Evolutionary conservation across 2,329 filamentous ascomycete genomes (phyloP).

Genomic region (Aspergillus sergii): DNA sequence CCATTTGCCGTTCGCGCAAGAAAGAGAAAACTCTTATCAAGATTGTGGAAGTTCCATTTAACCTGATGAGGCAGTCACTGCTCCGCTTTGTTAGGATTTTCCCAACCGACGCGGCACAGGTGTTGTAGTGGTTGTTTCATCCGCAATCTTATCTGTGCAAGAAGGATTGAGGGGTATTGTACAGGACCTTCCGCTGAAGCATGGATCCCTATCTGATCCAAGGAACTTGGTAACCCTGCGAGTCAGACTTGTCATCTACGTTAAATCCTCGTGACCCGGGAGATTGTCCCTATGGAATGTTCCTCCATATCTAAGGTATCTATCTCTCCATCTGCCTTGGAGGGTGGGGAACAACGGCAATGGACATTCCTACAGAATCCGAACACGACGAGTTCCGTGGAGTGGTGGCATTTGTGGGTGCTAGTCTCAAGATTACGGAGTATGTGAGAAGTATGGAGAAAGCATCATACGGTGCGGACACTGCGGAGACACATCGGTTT

Average conservation of each 20-base stretch:
- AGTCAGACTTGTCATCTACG: background rate
- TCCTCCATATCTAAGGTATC: background rate
- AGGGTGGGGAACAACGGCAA: background rate
- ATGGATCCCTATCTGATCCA: background rate
- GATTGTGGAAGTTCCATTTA: background rate
- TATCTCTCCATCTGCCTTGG: background rate
- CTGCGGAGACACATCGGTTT: conserved; percentile 7
- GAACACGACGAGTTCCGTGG: background rate
- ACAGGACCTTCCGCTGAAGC: background rate
- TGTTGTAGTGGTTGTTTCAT: background rate
- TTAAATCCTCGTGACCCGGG: background rate
- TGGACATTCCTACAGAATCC: background rate
- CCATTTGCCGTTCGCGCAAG: conserved; percentile 10
- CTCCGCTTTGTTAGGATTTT: conserved; percentile 1
- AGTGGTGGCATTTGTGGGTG: background rate
- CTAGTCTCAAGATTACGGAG: background rate
- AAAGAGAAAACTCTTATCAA: conserved; percentile 1
- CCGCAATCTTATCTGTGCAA: background rate
- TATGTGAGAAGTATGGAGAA: background rate
- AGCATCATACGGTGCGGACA: conserved; percentile 16
- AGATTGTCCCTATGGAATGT: too few relatives aligned
- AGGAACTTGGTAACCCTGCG: background rate
- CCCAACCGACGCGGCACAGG: background rate
- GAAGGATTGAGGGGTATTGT: background rate
- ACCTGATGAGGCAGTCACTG: background rate